Evolutionary conservation across 768 basidiomycete species (phyloP), one percentile per base, ranked within the genome.

Genomic region (Lenzites betulinus): DNA sequence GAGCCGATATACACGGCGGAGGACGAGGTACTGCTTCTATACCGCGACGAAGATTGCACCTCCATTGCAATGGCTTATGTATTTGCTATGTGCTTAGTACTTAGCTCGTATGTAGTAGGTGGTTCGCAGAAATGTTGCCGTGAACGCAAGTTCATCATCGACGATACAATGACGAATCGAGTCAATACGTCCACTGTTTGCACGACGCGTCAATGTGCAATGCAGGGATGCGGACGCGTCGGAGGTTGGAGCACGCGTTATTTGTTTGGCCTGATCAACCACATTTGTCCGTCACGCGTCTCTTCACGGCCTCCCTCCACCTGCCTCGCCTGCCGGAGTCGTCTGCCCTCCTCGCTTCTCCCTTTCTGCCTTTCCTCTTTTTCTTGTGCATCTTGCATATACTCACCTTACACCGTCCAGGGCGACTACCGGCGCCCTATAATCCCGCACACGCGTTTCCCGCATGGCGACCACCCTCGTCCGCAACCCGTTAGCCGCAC

Each of bases 401-500:
- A 47, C 48, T 18, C 53, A 52, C 20, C 48, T 15, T 51, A 55
- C 35, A 12, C 54, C 47, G 36, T 16, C 51, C 50, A 30, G 58
- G 50, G 54, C 50, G 23, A n/a, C 35, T n/a, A n/a, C 39, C 44
- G 36, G 26, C 59, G 41, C 41, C 52, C 62, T 46, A 41, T 60
- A 51, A 54, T 59, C 20, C 44, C 18, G 35, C 25, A n/a, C 54
- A 51, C 43, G 44, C 47, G 46, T 47, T 38, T 33, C 49, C 54
- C 48, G 52, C 55, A 61, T 55, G 55, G 61, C 59, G 51, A 38
- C 52, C 51, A 44, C 78, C 64, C 63, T 76, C 64, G 75, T 73
- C 67, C 83, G 84, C 58, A 78, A 79, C 54, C 83, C 84, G 39
- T 76, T 85, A 33, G 69, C 76, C 56, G 72, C 74, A 57, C 80